phyloP scores from a whole-genome alignment of 371 early-diverging fungal species.

The Thermomucor indicae-seudaticae region DNA sequence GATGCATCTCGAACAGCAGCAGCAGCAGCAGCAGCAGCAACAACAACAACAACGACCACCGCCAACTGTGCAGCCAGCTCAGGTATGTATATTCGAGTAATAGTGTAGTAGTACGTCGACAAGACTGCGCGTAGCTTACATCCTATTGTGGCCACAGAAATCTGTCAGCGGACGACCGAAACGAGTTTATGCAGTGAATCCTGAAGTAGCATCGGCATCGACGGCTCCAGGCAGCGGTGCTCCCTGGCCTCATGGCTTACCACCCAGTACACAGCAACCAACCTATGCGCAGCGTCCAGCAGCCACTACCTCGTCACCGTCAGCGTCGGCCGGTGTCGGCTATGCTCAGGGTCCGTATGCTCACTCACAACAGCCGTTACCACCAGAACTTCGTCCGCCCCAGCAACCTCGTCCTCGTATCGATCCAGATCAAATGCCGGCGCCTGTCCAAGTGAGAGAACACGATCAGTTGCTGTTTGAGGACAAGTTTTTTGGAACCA shows the following conservation, averaged over 20 bases:
- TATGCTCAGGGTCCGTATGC: conserved; percentile 34
- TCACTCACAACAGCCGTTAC: conserved; percentile 28
- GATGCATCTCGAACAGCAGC: conserved; percentile 24
- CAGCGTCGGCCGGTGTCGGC: conserved; percentile 29
- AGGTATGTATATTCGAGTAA: background rate
- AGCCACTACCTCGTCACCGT: conserved; percentile 7
- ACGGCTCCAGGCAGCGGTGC: conserved; percentile 6
- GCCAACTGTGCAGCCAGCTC: background rate
- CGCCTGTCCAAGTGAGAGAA: conserved; percentile 85
- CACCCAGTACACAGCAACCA: too few species aligned
- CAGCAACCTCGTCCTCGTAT: conserved; percentile 67
- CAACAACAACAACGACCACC: conserved; percentile 1
- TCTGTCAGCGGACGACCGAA: conserved; percentile 14
- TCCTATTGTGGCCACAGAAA: background rate
- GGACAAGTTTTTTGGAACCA: conserved; percentile 70
- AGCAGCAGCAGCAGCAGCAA: conserved; percentile 5
- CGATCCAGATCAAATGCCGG: conserved; percentile 95
- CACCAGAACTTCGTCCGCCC: conserved; percentile 32
- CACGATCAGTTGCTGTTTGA: conserved; percentile 74
- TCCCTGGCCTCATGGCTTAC: conserved; percentile 1
- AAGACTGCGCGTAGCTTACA: background rate
- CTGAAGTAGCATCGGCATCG: conserved; percentile 17
- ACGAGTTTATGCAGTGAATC: conserved; percentile 38
- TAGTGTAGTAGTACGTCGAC: too few species aligned
- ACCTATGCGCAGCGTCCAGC: too few species aligned